Base-by-base conservation (phyloP, 106 monocot species). In the Chionographis japonica region DNA sequence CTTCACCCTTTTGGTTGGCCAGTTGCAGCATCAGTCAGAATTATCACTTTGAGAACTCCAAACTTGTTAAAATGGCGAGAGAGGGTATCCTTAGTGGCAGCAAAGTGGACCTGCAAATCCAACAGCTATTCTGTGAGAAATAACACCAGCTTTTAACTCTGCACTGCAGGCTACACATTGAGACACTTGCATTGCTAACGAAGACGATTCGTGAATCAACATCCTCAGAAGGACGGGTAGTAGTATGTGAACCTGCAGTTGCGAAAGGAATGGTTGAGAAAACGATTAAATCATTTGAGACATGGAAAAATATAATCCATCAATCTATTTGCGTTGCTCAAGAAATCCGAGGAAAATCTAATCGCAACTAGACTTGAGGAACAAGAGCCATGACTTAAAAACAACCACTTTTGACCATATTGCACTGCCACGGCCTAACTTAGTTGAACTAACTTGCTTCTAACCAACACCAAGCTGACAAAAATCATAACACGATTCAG, bases 61-160 rank as follows among this genome's bases (percentile, higher is more conserved):
- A 92, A 97, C 66, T 97, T 97, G 70, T 92, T 97, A 75, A 97
- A 97, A 80, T 97, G 95, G 7, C 84, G 79, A 59, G 92, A 92
- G 62, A 97, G 75, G 20, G 84, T 68, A 68, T 97, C 95, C 67
- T 97, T 97, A 51, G 82, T 89, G 12, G 95, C 92, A 80, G 78
- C 95, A 85, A 92, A 97, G 51, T 97, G 89, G 15, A 90, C 89
- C 72, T 90, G 71, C 50, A 80, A 65, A 53, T 51, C 38, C 61
- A 52, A 78, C 40, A 74, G 37, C 12, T 35, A 41, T 43, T 61
- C 52, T 35, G 35, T 68, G 49, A 74, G 15, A 6, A 55, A 12
- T 20, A 16, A 9, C 38, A 35, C 12, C 2, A 1, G 27, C 27
- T 52, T 17, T 37, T 8, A 15, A 20, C 37, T 58, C 35, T 19